phyloP scores from a whole-genome alignment of 306 rosid species.

The Purshia tridentata region DNA sequence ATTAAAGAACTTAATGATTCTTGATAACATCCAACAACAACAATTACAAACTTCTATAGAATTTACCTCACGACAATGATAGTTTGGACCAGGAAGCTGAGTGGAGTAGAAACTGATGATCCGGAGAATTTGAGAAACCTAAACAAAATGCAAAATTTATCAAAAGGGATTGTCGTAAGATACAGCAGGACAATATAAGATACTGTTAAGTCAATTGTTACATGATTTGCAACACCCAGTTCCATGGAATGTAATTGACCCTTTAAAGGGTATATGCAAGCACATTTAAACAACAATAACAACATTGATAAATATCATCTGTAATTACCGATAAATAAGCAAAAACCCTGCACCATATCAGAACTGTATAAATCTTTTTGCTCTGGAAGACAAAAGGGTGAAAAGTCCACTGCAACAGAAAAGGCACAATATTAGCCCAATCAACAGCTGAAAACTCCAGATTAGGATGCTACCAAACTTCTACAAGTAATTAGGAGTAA shows the following conservation, averaged over 20 bases:
- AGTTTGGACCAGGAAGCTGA: conserved; percentile 93
- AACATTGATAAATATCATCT: background rate
- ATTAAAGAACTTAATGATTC: conserved; percentile 11
- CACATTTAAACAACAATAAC: background rate
- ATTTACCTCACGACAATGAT: conserved; percentile 74
- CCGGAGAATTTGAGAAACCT: conserved; percentile 82
- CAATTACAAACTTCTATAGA: background rate
- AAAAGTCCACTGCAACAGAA: conserved; percentile 55
- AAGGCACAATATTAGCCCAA: conserved; percentile 10
- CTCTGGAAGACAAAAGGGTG: conserved; percentile 50
- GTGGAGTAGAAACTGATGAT: conserved; percentile 77
- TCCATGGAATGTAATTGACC: no score
- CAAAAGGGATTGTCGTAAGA: conserved; percentile 4
- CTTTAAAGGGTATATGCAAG: background rate
- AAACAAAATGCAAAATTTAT: conserved; percentile 16
- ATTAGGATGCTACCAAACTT: conserved; percentile 7
- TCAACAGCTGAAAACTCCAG: background rate
- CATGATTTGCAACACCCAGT: background rate
- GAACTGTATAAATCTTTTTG: conserved; percentile 51
- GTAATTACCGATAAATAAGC: conserved; percentile 50
- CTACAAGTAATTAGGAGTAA: background rate
- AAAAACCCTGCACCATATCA: conserved; percentile 57
- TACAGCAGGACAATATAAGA: conserved; percentile 5
- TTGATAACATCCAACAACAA: conserved; percentile 12
- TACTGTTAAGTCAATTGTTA: conserved; percentile 6